phyloP scores from a whole-genome alignment of 805 yeast species.

The Dipodascus albidus region DNA sequence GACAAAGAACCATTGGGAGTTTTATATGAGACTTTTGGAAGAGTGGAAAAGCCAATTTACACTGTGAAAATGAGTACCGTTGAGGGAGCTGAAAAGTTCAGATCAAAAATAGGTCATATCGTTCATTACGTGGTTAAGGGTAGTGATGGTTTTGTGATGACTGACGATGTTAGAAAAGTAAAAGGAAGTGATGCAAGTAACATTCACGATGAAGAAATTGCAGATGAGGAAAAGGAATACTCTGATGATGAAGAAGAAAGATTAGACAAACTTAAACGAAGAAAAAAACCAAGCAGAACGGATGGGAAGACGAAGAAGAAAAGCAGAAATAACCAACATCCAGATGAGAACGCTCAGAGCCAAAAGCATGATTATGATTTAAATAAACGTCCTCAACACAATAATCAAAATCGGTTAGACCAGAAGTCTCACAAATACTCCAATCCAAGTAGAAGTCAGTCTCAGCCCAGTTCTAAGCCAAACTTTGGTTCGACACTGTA shows the following conservation, averaged over 20 bases:
- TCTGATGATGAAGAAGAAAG: slow-evolving; percentile 90
- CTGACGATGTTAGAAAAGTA: slow-evolving; percentile 53
- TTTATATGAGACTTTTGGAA: slow-evolving; percentile 82
- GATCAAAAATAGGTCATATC: slow-evolving; percentile 38
- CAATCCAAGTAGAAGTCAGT: neutral
- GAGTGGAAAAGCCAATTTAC: slow-evolving; percentile 69
- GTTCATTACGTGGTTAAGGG: slow-evolving; percentile 73
- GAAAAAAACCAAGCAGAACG: slow-evolving; percentile 44
- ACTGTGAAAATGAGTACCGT: slow-evolving; percentile 53
- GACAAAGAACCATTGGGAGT: slow-evolving; percentile 65
- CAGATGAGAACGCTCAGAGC: neutral
- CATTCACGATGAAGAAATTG: slow-evolving; percentile 86
- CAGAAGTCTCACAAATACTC: too few species aligned
- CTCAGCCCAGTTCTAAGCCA: neutral
- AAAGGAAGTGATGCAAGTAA: slow-evolving; percentile 95
- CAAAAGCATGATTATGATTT: neutral
- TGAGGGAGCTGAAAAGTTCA: slow-evolving; percentile 38
- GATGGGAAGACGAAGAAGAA: slow-evolving; percentile 18
- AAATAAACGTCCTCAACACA: neutral
- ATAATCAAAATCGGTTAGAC: neutral
- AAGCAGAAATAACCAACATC: neutral
- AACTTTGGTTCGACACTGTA: neutral
- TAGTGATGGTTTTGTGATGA: slow-evolving; percentile 58
- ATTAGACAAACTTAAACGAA: slow-evolving; percentile 51
- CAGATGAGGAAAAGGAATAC: slow-evolving; percentile 87